A percentile compares a stretch with the other conserved stretches of the same genome.
Conservation (phyloP, 2,329 filamentous ascomycete species). For the Paecilomyces niveus region DNA sequence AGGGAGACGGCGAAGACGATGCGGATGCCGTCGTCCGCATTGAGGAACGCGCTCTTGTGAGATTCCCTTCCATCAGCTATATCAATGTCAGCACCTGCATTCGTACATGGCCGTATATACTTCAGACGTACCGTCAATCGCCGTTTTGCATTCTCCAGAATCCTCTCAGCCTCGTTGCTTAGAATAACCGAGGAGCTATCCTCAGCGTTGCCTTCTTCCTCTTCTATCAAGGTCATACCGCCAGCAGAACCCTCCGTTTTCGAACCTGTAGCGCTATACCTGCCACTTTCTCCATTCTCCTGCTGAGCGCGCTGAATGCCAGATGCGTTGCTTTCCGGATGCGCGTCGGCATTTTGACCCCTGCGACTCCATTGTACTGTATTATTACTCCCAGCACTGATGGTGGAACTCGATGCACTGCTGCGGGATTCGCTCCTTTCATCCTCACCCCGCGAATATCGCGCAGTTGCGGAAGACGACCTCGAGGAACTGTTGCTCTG, state of each 20-base stretch:
- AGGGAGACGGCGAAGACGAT: conserved; percentile 41
- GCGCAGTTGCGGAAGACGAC: neutral
- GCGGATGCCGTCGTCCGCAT: conserved; percentile 48
- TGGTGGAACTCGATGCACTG: conserved; percentile 31
- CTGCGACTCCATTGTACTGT: conserved; percentile 7
- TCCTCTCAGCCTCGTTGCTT: conserved; percentile 78
- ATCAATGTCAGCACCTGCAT: conserved; percentile 10
- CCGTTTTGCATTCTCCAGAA: conserved; percentile 86
- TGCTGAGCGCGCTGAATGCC: neutral
- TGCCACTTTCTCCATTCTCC: conserved; percentile 1
- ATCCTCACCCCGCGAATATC: conserved; percentile 16
- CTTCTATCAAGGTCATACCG: conserved; percentile 31
- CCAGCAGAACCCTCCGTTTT: conserved; percentile 14
- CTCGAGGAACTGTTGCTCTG: neutral
- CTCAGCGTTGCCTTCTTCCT: conserved; percentile 45
- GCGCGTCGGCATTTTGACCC: conserved; percentile 2
- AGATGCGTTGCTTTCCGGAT: conserved; percentile 1
- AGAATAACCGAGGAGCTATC: conserved; percentile 66
- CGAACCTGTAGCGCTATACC: conserved; percentile 10
- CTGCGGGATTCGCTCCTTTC: conserved; percentile 30
- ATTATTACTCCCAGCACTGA: conserved; percentile 18
- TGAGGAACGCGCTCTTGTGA: conserved; percentile 68
- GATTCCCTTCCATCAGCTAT: conserved; percentile 89
- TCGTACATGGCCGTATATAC: neutral
- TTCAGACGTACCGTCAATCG: conserved; percentile 65